Conservation (phyloP, 768 basidiomycete species). For the Lactarius evosmus region DNA sequence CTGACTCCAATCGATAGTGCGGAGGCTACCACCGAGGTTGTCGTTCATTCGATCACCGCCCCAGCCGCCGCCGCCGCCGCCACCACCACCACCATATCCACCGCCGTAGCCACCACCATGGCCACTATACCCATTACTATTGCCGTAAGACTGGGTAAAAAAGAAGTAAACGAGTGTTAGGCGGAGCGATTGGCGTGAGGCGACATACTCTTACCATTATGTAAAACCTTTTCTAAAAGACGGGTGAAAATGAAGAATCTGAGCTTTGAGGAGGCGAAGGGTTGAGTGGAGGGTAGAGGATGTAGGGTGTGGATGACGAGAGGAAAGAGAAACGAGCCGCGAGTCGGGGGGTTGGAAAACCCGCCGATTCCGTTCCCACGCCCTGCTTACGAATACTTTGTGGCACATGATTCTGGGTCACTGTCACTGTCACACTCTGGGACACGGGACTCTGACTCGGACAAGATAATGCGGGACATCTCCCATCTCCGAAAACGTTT, state of each 20-base stretch:
- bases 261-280: not conserved
- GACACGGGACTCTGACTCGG: too few species aligned
- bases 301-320: slow-evolving; percentile 27
- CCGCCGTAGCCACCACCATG: slow-evolving; percentile 35
- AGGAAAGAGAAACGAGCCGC: slow-evolving; percentile 6
- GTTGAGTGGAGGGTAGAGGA: slow-evolving; percentile 13
- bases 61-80: slow-evolving; percentile 51
- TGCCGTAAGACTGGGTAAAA: slow-evolving; percentile 35
- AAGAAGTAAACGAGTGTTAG: slow-evolving; percentile 9
- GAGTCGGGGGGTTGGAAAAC: not conserved
- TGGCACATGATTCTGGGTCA: not conserved
- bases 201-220: slow-evolving; percentile 31
- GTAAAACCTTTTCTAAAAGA: slow-evolving; percentile 16
- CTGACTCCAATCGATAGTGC: slow-evolving; percentile 78
- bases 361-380: slow-evolving; percentile 22
- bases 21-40: slow-evolving; percentile 76
- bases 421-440: too few species aligned
- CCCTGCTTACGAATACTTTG: slow-evolving; percentile 9
- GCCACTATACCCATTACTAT: slow-evolving; percentile 37
- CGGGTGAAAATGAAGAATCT: not conserved
- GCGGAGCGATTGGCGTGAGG: not conserved
- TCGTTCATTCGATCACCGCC: slow-evolving; percentile 70
- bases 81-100: slow-evolving; percentile 38
- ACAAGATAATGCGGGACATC: too few species aligned
- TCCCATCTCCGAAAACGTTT: too few species aligned